Evolutionary conservation across 441 rosid species (phyloP), one percentile per base, ranked within the genome.

Genomic region (Gossypium laxum): DNA sequence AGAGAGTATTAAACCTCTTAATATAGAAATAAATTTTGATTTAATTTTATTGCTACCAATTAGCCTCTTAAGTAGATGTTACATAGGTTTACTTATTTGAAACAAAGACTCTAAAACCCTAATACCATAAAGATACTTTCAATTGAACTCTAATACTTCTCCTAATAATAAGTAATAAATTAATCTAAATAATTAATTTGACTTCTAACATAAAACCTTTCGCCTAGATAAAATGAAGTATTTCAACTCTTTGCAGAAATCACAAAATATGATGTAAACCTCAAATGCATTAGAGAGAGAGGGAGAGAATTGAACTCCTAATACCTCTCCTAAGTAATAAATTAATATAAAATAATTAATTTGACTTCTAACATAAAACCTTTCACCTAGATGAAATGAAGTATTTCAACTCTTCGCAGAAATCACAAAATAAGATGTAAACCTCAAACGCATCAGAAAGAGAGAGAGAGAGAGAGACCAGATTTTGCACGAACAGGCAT

Each of bases 401-500:
- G 41, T 10, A 47, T 21, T 64, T 45, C 48, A 65, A 3, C 18
- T 34, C 19, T 43, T 64, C 4, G 0, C 34, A 1, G 19, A 64
- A 4, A n/a, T 22, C 48, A 65, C 5, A 45, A 47, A 45, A 43
- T 43, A 45, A 22, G 55, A 19, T 54, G 30, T 18, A 17, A 32
- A 55, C 61, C 38, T 18, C 64, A 52, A 55, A 34, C 5, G 3
- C 32, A 69, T 12, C 50, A 26, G 48, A n/a, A 11, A 43, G 18
- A 59, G 15, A 64, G 62, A 69, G 76, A 47, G 75, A 77, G 68
- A 76, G 72, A 80, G 38, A 87, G 24, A 22, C 96, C 92, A 71
- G 84, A 72, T 77, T 86, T 85, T 57, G 78, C 56, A 72, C 76
- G 93, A 72, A 90, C 73, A 73, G 97, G 98, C 92, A 89, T 85